Evolutionary conservation across 2,329 filamentous ascomycete genomes (phyloP).

Genomic region (Parafenestella ontariensis): DNA sequence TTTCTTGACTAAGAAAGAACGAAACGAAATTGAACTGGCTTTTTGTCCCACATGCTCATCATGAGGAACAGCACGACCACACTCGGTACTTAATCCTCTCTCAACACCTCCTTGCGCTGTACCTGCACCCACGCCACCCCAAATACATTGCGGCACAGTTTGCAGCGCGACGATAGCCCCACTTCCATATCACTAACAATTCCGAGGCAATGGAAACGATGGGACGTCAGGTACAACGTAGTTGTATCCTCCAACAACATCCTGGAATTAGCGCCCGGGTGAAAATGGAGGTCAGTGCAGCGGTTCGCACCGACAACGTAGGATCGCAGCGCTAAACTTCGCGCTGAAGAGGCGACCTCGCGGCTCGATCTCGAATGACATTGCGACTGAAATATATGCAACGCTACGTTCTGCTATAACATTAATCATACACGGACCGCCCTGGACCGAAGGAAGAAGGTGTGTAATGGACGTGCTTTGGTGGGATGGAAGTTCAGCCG

Average conservation of each 20-base stretch:
- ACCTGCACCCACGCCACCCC: background rate
- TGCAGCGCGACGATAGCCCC: background rate
- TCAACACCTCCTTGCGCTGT: background rate
- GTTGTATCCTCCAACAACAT: constrained; percentile 11
- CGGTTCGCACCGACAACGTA: background rate
- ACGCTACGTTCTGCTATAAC: background rate
- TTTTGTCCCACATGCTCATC: background rate
- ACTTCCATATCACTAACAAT: background rate
- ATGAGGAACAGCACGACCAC: background rate
- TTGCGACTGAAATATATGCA: background rate
- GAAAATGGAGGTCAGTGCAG: constrained; percentile 4
- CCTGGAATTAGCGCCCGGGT: constrained; percentile 11
- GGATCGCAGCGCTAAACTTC: background rate
- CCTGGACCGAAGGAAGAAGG: background rate
- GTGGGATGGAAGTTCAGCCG: background rate
- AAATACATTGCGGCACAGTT: constrained; percentile 15
- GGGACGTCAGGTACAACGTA: too few relatives aligned
- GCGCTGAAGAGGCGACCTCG: background rate
- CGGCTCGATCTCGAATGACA: background rate
- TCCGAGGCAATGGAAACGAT: background rate
- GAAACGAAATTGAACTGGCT: background rate
- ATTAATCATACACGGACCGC: background rate
- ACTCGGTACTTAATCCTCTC: background rate
- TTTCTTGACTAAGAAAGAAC: background rate
- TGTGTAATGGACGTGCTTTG: background rate